Conservation (phyloP, 805 yeast species). For the Ogataea philodendri region DNA sequence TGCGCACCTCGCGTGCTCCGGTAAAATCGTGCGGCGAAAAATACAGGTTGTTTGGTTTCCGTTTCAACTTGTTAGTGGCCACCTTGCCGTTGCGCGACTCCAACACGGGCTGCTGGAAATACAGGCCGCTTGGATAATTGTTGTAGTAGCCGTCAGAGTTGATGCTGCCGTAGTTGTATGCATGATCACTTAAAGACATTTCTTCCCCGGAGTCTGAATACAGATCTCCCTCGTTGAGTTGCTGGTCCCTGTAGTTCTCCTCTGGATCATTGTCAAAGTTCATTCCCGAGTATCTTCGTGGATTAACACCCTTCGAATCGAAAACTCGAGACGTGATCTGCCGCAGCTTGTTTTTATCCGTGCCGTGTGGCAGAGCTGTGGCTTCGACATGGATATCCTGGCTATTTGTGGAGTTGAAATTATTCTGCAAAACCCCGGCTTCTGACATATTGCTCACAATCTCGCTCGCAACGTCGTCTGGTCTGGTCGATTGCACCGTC, state of each 20-base stretch:
- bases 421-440: slow-evolving; percentile 16
- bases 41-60: slow-evolving; percentile 28
- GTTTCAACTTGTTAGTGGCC: slow-evolving; percentile 17
- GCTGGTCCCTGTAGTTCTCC: slow-evolving; percentile 25
- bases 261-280: slow-evolving; percentile 50
- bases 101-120: slow-evolving; percentile 14
- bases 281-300: slow-evolving; percentile 67
- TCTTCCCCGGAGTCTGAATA: slow-evolving; percentile 32
- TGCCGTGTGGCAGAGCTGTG: slow-evolving; percentile 5
- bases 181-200: slow-evolving; percentile 18
- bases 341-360: slow-evolving; percentile 28
- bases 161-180: slow-evolving; percentile 21
- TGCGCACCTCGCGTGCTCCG: slow-evolving; percentile 30
- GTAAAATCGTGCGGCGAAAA: slow-evolving; percentile 40
- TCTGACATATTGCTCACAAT: slow-evolving; percentile 22
- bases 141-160: slow-evolving; percentile 12
- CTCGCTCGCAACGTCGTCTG: slow-evolving; percentile 21
- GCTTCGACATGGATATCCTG: too few relatives aligned
- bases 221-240: slow-evolving; percentile 20
- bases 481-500: slow-evolving; percentile 1
- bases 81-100: slow-evolving; percentile 15
- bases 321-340: slow-evolving; percentile 72
- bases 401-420: slow-evolving; percentile 18
- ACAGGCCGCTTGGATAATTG: slow-evolving; percentile 5
- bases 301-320: slow-evolving; percentile 69